These are phyloP conservation scores for Uronychia binucleata DNA, from an alignment of 73 alveolate species.

Conservation along the genomic window DNA sequence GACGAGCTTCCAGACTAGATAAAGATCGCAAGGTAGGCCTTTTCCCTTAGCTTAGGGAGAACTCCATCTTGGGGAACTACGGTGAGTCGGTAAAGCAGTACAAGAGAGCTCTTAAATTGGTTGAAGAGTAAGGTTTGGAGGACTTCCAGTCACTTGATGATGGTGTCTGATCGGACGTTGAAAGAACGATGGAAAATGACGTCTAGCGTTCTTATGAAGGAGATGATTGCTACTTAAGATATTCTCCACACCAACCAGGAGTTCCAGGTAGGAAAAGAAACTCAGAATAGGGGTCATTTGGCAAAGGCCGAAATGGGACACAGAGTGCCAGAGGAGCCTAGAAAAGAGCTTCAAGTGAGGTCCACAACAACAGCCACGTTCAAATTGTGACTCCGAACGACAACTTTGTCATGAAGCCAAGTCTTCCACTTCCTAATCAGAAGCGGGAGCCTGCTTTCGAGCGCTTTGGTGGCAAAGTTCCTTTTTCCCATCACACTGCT, in stretches of 20 bases:
- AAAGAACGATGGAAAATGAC: constrained; percentile 83
- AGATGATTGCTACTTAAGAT: constrained; percentile 61
- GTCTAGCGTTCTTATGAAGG: constrained; percentile 63
- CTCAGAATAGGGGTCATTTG: too few relatives aligned
- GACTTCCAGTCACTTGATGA: constrained; percentile 34
- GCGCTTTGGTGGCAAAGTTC: constrained; percentile 50
- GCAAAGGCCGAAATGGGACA: not conserved
- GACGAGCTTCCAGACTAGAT: too few relatives aligned
- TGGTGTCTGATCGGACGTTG: constrained; percentile 39
- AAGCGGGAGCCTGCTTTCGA: constrained; percentile 45
- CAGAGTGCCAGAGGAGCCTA: constrained; percentile 13
- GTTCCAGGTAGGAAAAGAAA: constrained; percentile 37
- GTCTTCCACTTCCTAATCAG: constrained; percentile 45
- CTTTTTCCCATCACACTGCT: constrained; percentile 37
- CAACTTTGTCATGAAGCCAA: constrained; percentile 39
- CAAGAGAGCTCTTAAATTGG: constrained; percentile 54
- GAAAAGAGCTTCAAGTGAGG: constrained; percentile 4
- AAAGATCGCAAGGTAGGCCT: too few relatives aligned
- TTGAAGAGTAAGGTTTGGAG: constrained; percentile 27
- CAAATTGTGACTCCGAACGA: constrained; percentile 38
- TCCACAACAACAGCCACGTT: constrained; percentile 29
- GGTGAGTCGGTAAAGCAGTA: constrained; percentile 72
- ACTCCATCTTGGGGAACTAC: constrained; percentile 78
- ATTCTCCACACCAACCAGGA: constrained; percentile 44
- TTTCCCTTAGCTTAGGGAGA: too few relatives aligned